Evolutionary conservation across 495 filamentous ascomycete genomes (phyloP), one percentile per base, ranked within the genome.

Genomic region (Daldinia vernicosa): DNA sequence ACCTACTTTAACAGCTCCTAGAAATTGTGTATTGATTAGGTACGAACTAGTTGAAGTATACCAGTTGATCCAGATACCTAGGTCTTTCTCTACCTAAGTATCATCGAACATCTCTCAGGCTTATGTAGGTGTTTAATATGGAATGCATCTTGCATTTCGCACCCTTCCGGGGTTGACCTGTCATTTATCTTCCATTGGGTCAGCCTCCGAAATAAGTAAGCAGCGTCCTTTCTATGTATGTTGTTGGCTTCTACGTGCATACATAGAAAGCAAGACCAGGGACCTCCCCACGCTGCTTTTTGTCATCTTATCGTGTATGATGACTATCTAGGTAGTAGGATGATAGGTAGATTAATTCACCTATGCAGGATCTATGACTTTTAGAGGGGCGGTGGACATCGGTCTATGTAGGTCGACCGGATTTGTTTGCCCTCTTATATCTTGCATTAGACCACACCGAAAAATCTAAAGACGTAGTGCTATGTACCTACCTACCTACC

Each of bases 341-440:
- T 60, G 52, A 59, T 53, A 45, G 51, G 53, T 58, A 35, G 63
- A 14, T 45, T 15, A 40, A 33, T 52, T 63, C 39, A 62, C 59
- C 69, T 71, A n/a, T n/a, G n/a, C n/a, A 15, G 57, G 63, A 63
- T 67, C 69, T 39, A 32, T 45, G 63, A 40, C 61, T 47, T 60
- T 55, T n/a, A 28, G 33, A 33, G 22, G 40, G 22, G 19, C 45
- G 28, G 28, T 14, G 28, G 52, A 26, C 43, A 27, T 71, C 3
- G 67, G 45, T 64, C 59, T 55, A 64, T 54, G 60, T 40, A 64
- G 60, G 60, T 40, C 51, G n/a, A 28, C 5, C 37, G 12, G 37
- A 6, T 53, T 53, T 63, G 32, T 63, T 30, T 60, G 28, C 35
- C 27, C 27, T 55, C 47, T 59, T 63, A 63, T 63, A 71, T 59